These are phyloP conservation scores for Zasmidium citrigriseum DNA, from an alignment of 2,329 filamentous ascomycete species.

Conservation along the genomic window DNA sequence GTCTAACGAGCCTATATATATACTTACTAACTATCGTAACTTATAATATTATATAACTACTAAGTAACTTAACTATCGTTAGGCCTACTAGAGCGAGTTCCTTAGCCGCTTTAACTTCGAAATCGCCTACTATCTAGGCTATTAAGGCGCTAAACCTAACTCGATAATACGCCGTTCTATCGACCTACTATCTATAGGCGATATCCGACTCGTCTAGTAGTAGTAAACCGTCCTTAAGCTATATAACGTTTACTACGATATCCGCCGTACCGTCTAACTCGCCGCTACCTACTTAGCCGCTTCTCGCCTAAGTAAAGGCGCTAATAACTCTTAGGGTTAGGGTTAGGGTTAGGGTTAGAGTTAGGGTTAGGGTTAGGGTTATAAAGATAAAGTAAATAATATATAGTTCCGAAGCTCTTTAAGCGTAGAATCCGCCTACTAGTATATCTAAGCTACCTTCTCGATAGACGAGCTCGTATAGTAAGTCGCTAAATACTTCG, in stretches of 20 bases:
- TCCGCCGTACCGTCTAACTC: background rate
- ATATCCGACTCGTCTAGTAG: background rate
- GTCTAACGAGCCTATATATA: background rate
- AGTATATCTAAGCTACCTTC: too few species aligned
- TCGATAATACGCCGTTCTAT: background rate
- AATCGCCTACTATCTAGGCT: slow-evolving; percentile 23
- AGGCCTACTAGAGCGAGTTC: slow-evolving; percentile 22
- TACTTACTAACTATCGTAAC: background rate
- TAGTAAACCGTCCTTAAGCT: background rate
- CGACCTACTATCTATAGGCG: background rate
- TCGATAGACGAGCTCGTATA: too few species aligned
- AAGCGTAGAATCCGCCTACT: background rate
- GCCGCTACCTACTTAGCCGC: background rate
- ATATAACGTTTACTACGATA: background rate
- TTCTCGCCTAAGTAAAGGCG: background rate
- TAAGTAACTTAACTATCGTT: background rate
- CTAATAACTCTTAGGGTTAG: background rate
- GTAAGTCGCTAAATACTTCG: too few species aligned
- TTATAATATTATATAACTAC: background rate
- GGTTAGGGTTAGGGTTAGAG: background rate
- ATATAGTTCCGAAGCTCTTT: background rate
- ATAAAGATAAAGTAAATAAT: background rate
- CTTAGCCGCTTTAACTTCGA: slow-evolving; percentile 30
- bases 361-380: background rate
- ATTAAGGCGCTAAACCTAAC: background rate